phyloP scores from a whole-genome alignment of 495 filamentous ascomycete genomes.

The Clavariopsis aquatica region DNA sequence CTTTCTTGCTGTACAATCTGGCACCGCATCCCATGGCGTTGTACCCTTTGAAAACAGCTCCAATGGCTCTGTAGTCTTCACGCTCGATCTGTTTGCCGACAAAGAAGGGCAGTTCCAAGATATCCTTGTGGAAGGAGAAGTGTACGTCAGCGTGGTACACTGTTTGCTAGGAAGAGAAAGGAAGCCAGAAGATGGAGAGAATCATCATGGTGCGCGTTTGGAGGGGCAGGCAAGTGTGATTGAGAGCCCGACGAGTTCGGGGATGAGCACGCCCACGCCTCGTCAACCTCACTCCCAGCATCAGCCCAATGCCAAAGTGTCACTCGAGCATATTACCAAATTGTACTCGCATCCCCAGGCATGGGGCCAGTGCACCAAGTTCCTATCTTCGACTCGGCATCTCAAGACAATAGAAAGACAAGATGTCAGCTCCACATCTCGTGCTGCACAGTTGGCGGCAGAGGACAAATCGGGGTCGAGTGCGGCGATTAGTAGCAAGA shows the following conservation, averaged over 20 bases:
- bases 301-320: conserved; percentile 35
- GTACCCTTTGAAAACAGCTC: conserved; percentile 96
- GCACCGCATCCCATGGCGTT: conserved; percentile 66
- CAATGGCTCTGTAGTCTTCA: conserved; percentile 86
- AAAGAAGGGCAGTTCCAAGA: conserved; percentile 59
- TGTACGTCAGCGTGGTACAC: conserved; percentile 83
- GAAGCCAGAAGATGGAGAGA: neutral
- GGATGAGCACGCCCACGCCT: neutral
- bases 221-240: neutral
- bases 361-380: conserved; percentile 86
- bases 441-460: conserved; percentile 74
- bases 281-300: conserved; percentile 27
- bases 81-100: conserved; percentile 85
- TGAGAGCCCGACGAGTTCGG: neutral
- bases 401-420: conserved; percentile 72
- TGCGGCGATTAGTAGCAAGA: conserved; percentile 74
- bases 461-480: conserved; percentile 59
- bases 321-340: conserved; percentile 51
- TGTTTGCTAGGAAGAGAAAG: conserved; percentile 62
- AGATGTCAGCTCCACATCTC: conserved; percentile 83
- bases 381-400: conserved; percentile 56
- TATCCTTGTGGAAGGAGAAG: conserved; percentile 73
- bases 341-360: conserved; percentile 89
- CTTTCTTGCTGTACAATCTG: conserved; percentile 73
- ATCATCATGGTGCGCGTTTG: neutral